Evolutionary conservation across 2,329 filamentous ascomycete genomes (phyloP).

Genomic region (Cadophora sp.): DNA sequence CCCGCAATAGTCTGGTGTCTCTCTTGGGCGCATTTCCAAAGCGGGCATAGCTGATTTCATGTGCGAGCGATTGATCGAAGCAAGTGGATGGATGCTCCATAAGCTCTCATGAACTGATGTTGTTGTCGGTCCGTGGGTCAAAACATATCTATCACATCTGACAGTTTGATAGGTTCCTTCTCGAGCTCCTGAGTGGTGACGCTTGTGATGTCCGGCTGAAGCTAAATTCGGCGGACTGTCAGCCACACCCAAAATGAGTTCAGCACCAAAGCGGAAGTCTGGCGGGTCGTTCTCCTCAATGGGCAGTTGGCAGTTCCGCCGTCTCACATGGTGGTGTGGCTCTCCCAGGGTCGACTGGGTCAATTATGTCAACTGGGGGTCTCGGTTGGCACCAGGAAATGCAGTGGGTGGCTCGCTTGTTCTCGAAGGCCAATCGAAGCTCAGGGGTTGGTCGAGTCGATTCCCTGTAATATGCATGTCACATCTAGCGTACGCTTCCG

Average conservation of each 20-base stretch:
- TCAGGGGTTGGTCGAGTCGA: not conserved
- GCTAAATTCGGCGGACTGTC: not conserved
- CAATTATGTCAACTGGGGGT: not conserved
- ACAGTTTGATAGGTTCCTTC: not conserved
- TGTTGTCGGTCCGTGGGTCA: not conserved
- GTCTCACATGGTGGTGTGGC: not conserved
- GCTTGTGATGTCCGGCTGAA: not conserved
- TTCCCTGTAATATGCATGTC: slow-evolving; percentile 11
- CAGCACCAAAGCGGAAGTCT: not conserved
- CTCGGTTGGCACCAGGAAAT: not conserved
- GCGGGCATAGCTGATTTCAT: not conserved
- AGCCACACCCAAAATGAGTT: slow-evolving; percentile 8
- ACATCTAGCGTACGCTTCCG: not conserved
- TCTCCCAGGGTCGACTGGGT: not conserved
- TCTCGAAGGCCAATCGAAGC: slow-evolving; percentile 12
- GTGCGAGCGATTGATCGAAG: too few species aligned
- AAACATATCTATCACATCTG: not conserved
- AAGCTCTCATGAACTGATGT: not conserved
- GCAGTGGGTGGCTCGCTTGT: not conserved
- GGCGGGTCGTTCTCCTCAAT: slow-evolving; percentile 3
- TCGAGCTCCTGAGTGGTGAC: not conserved
- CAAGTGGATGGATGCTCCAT: not conserved
- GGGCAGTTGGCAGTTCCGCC: not conserved
- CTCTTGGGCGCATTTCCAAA: not conserved
- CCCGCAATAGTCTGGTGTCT: not conserved